Conservation (phyloP, 2,329 filamentous ascomycete genomes). For the Paecilomyces niveus region DNA sequence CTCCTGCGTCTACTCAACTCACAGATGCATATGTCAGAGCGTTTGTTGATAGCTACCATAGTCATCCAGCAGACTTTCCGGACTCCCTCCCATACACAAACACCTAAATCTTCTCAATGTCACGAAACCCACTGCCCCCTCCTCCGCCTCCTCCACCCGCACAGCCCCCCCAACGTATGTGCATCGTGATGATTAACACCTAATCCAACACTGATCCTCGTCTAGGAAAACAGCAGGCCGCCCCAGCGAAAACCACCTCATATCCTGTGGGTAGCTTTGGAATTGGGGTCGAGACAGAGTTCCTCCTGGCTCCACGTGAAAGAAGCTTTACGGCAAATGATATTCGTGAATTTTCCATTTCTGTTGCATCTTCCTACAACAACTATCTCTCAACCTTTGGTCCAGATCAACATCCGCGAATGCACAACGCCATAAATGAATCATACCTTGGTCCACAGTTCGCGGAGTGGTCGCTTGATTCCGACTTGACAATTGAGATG, state of each 20-base stretch:
- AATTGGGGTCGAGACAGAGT: constrained; percentile 5
- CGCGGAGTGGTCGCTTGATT: constrained; percentile 5
- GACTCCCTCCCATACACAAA: not conserved
- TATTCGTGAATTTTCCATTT: constrained; percentile 3
- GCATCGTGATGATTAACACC: not conserved
- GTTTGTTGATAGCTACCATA: not conserved
- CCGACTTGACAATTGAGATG: constrained; percentile 2
- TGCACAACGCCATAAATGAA: constrained; percentile 5
- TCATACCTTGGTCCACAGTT: constrained; percentile 3
- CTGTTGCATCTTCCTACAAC: constrained; percentile 3
- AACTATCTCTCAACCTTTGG: not conserved
- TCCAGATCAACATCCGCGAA: constrained; percentile 1
- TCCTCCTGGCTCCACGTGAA: constrained; percentile 1
- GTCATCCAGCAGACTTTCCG: not conserved
- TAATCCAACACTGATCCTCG: not conserved
- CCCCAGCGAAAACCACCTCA: not conserved
- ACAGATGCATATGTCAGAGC: not conserved
- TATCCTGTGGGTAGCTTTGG: constrained; percentile 5
- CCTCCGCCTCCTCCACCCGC: not conserved
- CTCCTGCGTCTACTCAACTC: not conserved
- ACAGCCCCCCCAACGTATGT: not conserved
- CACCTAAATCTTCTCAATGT: not conserved
- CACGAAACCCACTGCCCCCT: not conserved
- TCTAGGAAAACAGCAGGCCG: not conserved
- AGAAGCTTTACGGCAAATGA: not conserved